A percentile compares a stretch with the other conserved stretches of the same genome.
Evolutionary conservation across 2,329 filamentous ascomycete species (phyloP).

Genomic region (Ophiostoma piceae): DNA sequence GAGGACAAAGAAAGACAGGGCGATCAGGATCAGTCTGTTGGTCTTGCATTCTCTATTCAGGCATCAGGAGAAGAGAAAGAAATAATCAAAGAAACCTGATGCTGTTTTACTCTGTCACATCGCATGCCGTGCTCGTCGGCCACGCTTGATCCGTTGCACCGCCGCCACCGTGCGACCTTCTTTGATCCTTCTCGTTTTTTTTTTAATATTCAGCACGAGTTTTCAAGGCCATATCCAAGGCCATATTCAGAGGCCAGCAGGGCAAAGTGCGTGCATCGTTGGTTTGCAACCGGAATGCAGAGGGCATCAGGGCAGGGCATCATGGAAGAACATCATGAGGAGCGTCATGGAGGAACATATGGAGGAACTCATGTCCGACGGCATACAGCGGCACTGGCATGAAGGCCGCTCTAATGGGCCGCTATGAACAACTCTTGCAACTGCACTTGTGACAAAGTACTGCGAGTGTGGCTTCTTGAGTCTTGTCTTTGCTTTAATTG

Average conservation of each 20-base stretch:
- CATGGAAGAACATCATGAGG: too few species aligned
- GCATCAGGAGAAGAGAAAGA: too few species aligned
- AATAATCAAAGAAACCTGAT: not conserved
- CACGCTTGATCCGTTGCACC: not conserved
- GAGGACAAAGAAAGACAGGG: not conserved
- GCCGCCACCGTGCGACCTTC: not conserved
- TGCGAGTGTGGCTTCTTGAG: not conserved
- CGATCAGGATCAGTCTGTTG: not conserved
- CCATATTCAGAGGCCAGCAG: too few species aligned
- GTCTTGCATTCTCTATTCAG: too few species aligned
- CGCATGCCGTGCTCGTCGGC: constrained; percentile 3
- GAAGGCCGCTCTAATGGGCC: not conserved
- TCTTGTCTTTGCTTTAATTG: not conserved
- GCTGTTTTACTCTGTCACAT: constrained; percentile 5
- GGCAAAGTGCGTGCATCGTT: constrained; percentile 9
- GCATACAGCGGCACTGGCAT: not conserved
- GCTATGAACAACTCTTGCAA: too few species aligned
- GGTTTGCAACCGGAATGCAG: not conserved
- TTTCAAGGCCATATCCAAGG: too few species aligned
- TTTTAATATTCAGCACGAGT: too few species aligned
- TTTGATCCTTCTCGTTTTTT: too few species aligned
- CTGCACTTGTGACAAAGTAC: not conserved
- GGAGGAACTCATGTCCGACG: too few species aligned
- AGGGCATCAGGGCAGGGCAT: not conserved
- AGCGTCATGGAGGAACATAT: too few species aligned